phyloP scores from a whole-genome alignment of 495 filamentous ascomycete genomes.

The Chaetomium tenue region DNA sequence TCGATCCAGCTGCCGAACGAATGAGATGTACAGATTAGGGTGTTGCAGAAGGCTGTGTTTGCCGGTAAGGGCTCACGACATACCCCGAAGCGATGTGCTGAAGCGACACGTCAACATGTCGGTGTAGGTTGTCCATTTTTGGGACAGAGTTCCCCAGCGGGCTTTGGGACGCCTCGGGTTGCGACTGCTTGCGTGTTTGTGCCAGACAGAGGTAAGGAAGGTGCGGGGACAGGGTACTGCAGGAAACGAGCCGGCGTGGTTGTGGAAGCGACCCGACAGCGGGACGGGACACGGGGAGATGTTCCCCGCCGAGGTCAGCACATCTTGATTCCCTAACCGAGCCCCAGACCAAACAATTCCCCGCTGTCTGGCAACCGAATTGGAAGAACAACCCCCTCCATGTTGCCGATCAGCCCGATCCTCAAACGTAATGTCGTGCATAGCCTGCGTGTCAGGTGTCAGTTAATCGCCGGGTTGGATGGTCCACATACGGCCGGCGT shows the following conservation, averaged over 20 bases:
- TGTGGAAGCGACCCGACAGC: conserved; percentile 17
- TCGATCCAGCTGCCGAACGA: conserved; percentile 4
- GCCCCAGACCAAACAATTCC: conserved; percentile 25
- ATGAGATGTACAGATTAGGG: conserved; percentile 14
- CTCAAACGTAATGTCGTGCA: background rate
- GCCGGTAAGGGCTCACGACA: conserved; percentile 29
- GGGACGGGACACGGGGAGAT: conserved; percentile 14
- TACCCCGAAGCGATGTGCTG: conserved; percentile 26
- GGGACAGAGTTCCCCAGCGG: background rate
- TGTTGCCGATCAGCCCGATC: background rate
- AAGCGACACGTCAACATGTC: conserved; percentile 39
- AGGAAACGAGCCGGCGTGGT: conserved; percentile 23
- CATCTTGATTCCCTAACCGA: conserved; percentile 10
- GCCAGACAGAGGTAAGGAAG: conserved; percentile 34
- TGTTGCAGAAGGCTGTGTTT: conserved; percentile 27
- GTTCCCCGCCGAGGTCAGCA: conserved; percentile 9
- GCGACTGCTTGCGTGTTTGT: conserved; percentile 31
- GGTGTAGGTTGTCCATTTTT: conserved; percentile 26
- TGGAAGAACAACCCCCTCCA: background rate
- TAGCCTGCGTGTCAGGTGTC: background rate
- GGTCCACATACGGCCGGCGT: background rate
- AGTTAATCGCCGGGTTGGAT: conserved; percentile 3
- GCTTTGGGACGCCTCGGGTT: conserved; percentile 20
- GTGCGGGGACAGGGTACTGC: conserved; percentile 23
- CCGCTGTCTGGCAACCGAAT: conserved; percentile 15